Base-by-base conservation (phyloP, 2,329 filamentous ascomycete species). In the Emericellopsis atlantica region DNA sequence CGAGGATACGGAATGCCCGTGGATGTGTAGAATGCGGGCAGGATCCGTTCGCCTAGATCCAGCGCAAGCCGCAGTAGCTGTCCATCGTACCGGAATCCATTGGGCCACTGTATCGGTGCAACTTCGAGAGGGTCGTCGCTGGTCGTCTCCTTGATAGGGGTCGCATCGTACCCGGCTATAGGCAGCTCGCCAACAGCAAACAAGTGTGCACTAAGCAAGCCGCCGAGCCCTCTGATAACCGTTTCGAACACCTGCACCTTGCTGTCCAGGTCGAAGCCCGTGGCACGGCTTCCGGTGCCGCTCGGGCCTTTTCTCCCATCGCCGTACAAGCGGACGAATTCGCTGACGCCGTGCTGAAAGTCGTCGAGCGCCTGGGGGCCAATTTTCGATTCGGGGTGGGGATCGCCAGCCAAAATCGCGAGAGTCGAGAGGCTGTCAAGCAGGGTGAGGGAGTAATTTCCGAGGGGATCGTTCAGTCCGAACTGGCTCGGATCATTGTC, bases 191-290 rank as follows among this genome's bases (percentile, higher is more conserved):
- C 92, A 18, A 88, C 71, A 11, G 92, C 90, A 58, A 98, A 98
- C 34, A 95, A 66, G 63, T 98, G 92, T 2, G 90, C 88, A 54
- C 89, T 95, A 48, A 98, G 64, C 43, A 98, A 67, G 1, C 92
- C 92, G 12, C 92, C 92, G 36, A 94, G 76, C 14, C 90, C 92
- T 44, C 92, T 76, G 50, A 98, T 98, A 31, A 95, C 90, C 1
- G 90, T 96, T 66, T 98, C 92, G 54, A 98, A 98, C 32, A 98
- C 87, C 63, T 98, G 90, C 2, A 98, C 92, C 62, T 96, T 98
- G 65, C 89, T 95, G 61, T 98, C 90, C 33, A 95, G 68, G 59
- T 98, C 87, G 53, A 98, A 98, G 0, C 88, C 92, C 41, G 79
- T 74, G 4, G 80, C 79, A 47, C 87, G 72, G 43, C 73, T 67